Evolutionary conservation across 495 filamentous ascomycete genomes (phyloP), one percentile per base, ranked within the genome.

Genomic region (Geoglossum glabrum): DNA sequence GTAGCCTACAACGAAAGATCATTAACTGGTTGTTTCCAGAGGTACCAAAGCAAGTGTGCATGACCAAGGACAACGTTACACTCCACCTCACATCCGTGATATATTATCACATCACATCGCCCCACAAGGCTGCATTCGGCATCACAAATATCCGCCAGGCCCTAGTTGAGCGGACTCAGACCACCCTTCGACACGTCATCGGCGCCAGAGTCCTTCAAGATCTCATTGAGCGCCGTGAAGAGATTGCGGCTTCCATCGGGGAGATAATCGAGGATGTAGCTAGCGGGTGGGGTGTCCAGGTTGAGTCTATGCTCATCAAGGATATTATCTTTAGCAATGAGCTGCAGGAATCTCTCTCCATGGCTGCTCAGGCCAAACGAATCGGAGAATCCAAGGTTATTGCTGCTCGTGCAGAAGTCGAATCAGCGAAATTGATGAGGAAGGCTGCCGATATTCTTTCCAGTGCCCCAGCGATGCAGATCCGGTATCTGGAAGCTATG

Each of bases 291-390:
- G 92, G 92, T 70, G 89, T 94, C 23, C 79, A 86, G 66, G 92
- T 99, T 58, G 93, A 97, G 76, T 86, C 81, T 64, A 99, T 99
- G 93, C 79, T 99, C 58, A 87, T 99, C 78, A 99, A 99, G 72
- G 92, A 99, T 70, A 94, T 99, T 68, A 87, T 96, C 68, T 99
- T 99, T 82, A 85, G 79, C 76, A 79, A 83, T 65, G 92, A 97
- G 59, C 80, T 99, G 31, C 92, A 99, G 70, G 92, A 96, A 60
- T 92, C 86, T n/a, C 79, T 99, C 57, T 92, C 86, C 67, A 99
- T 99, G 92, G 92, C 92, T n/a, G 92, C 92, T n/a, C 89, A 98
- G 76, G 84, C 80, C 73, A 97, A 97, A 83, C 83, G 92, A 56
- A 95, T 96, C 62, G 92, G 93, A 71, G 92, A 98, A 73, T 86